Conservation (phyloP, 192 early-diverging fungal genomes). For the Radiomyces spectabilis region DNA sequence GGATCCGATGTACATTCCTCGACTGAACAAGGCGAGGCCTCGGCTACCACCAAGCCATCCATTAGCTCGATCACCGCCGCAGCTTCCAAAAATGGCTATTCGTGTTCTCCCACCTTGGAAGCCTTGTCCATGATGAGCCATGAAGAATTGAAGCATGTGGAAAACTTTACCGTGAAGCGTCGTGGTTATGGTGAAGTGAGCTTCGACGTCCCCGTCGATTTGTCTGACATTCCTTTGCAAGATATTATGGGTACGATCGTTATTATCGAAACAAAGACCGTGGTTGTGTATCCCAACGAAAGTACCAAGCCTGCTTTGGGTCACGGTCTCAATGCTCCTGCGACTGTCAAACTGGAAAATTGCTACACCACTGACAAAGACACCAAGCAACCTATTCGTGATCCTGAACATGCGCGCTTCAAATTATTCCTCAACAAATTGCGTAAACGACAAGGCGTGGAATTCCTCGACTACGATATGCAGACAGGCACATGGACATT, state of each 20-base stretch:
- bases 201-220: slow-evolving; percentile 79
- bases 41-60: neutral
- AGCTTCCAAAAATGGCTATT: slow-evolving; percentile 54
- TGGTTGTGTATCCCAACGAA: slow-evolving; percentile 81
- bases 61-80: neutral
- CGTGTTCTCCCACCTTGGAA: slow-evolving; percentile 65
- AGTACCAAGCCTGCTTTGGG: slow-evolving; percentile 73
- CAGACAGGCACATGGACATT: slow-evolving; percentile 87
- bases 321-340: slow-evolving; percentile 82
- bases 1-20: neutral
- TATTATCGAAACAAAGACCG: slow-evolving; percentile 57
- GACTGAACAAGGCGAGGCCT: neutral
- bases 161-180: slow-evolving; percentile 68
- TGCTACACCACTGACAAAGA: slow-evolving; percentile 85
- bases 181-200: slow-evolving; percentile 63
- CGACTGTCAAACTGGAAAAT: slow-evolving; percentile 62
- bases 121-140: slow-evolving; percentile 62
- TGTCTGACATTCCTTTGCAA: slow-evolving; percentile 49
- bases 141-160: slow-evolving; percentile 60
- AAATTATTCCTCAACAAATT: slow-evolving; percentile 64
- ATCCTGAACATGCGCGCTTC: slow-evolving; percentile 61
- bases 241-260: slow-evolving; percentile 77
- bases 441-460: slow-evolving; percentile 62
- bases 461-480: slow-evolving; percentile 68
- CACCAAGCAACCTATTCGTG: slow-evolving; percentile 56